Evolutionary conservation across 2,329 filamentous ascomycete species (phyloP), one percentile per base, ranked within the genome.

Genomic region (Fusarium chlamydosporum): DNA sequence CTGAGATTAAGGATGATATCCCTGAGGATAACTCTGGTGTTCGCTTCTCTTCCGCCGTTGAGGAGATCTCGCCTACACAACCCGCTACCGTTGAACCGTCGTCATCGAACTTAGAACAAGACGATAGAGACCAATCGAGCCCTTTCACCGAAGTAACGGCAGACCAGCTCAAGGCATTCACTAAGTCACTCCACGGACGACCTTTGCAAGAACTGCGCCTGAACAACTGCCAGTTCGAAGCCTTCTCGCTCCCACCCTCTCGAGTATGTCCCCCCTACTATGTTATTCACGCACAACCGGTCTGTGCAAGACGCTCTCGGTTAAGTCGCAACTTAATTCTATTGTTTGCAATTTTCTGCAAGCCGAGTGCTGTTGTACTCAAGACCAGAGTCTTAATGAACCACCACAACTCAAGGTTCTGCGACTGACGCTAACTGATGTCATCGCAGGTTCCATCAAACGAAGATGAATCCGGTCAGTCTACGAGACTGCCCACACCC

Each of bases 171-270:
- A 88, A 87, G 70, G 89, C 89, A 62, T 82, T 97, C 65, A 90
- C 92, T 51, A 88, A 89, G 72, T 90, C 88, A 26, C 83, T 97
- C 27, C 91, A 93, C 69, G 88, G 89, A 66, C 86, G 89, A 46
- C 89, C 91, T 72, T 85, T 97, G 65, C 94, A 97, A 81, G 91
- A 94, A 73, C 87, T 89, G 59, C 89, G 94, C 68, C 88, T 97
- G 84, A 92, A 91, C 76, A 92, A 94, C 76, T 97, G 93, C 80
- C 90, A 91, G 42, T 98, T 94, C 76, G 94, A 97, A 77, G 91
- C 95, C 34, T 90, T 97, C 68, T 98, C 96, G 35, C 84, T 98
- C 53, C 95, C 96, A 37, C 86, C 88, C 33, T 95, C 93, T 45
- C 88, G 92, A 81, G 93, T 95, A 89, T 80, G 91, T 86, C 55